phyloP scores from a whole-genome alignment of 805 yeast species.

The Wickerhamiella kurtzmanii region DNA sequence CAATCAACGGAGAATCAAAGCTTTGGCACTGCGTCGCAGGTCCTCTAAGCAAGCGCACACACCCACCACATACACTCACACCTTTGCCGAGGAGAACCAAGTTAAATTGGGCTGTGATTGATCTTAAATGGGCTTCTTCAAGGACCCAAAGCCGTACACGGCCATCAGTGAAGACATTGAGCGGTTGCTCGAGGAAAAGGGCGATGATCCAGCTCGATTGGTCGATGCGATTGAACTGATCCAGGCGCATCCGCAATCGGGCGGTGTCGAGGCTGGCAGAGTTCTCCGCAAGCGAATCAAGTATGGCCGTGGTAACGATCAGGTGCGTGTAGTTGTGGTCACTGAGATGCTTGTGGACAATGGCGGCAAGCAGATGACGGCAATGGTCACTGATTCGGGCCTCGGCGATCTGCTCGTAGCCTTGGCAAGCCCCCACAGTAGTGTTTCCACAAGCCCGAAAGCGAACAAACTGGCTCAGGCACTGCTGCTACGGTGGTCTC shows the following conservation, averaged over 20 bases:
- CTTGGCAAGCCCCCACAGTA: conserved; percentile 27
- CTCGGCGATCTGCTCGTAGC: conserved; percentile 32
- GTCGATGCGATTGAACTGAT: conserved; percentile 47
- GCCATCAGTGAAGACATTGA: conserved; percentile 31
- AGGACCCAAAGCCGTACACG: conserved; percentile 30
- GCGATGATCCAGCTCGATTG: conserved; percentile 34
- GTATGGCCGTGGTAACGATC: conserved; percentile 59
- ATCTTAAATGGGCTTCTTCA: conserved; percentile 22
- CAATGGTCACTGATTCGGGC: conserved; percentile 15
- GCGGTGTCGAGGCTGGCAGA: conserved; percentile 72
- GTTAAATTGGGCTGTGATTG: too few relatives aligned
- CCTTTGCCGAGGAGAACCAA: too few relatives aligned
- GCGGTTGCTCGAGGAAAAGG: conserved; percentile 24
- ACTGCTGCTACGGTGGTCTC: conserved; percentile 55
- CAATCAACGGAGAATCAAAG: background rate
- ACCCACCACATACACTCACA: too few relatives aligned
- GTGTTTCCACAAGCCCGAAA: conserved; percentile 19
- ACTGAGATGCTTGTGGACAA: conserved; percentile 49
- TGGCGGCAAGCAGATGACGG: conserved; percentile 24
- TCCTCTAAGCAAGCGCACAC: too few relatives aligned
- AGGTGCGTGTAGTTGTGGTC: conserved; percentile 52
- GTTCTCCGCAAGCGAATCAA: conserved; percentile 80
- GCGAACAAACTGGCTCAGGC: conserved; percentile 37
- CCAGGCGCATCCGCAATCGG: conserved; percentile 23
- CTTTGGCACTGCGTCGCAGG: too few relatives aligned